These are phyloP conservation scores for Erythrophleum ivorense DNA, from an alignment of 331 rosid species.

Conservation along the genomic window DNA sequence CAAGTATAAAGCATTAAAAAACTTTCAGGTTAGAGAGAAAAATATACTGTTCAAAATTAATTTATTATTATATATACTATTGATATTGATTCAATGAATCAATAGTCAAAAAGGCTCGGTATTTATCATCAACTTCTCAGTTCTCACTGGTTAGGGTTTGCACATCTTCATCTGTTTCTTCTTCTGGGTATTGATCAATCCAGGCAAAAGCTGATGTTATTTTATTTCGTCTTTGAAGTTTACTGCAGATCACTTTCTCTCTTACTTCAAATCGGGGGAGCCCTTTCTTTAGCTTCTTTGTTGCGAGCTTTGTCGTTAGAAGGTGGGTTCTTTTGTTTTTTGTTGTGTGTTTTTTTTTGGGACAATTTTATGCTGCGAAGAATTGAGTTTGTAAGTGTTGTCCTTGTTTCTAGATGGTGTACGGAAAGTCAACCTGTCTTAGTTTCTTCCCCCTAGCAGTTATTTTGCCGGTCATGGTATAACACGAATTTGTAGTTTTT, in stretches of 20 bases:
- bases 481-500: conserved; percentile 18
- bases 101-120: conserved; percentile 61
- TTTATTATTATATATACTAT: conserved; percentile 41
- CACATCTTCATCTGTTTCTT: conserved; percentile 45
- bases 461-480: conserved; percentile 26
- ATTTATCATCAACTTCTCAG: conserved; percentile 57
- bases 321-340: conserved; percentile 39
- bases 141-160: conserved; percentile 70
- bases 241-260: conserved; percentile 39
- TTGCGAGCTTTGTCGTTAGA: conserved; percentile 32
- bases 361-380: conserved; percentile 16
- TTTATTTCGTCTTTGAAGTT: conserved; percentile 10
- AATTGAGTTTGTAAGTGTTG: conserved; percentile 32
- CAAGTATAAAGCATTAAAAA: background rate
- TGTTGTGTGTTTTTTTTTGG: background rate
- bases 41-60: conserved; percentile 34
- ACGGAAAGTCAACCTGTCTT: conserved; percentile 33
- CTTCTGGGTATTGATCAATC: conserved; percentile 54
- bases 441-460: background rate
- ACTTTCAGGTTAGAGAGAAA: conserved; percentile 32
- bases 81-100: conserved; percentile 45
- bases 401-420: conserved; percentile 37
- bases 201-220: conserved; percentile 30
- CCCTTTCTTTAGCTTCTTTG: conserved; percentile 30
- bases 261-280: conserved; percentile 19